phyloP scores from a whole-genome alignment of 257 asterid species.

The Jacaranda copaia region DNA sequence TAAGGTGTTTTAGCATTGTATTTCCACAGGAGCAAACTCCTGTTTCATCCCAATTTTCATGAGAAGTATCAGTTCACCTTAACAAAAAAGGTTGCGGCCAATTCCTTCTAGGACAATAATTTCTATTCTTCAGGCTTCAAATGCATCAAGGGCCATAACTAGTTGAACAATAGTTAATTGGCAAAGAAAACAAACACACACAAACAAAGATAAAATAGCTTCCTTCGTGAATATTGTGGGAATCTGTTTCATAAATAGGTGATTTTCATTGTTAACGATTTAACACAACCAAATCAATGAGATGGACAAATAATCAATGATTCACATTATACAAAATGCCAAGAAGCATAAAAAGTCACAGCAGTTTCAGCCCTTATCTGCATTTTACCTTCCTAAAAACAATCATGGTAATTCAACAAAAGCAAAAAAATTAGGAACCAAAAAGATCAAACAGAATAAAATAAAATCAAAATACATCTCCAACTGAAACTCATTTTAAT shows the following conservation, averaged over 20 bases:
- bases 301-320: slow-evolving; percentile 1
- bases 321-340: background rate
- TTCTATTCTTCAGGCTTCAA: slow-evolving; percentile 12
- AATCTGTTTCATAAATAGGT: background rate
- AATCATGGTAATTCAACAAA: slow-evolving; percentile 3
- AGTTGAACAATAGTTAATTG: background rate
- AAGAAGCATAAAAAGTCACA: slow-evolving; percentile 3
- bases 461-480: background rate
- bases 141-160: slow-evolving; percentile 1
- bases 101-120: background rate
- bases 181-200: too few relatives aligned
- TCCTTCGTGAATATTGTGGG: too few relatives aligned
- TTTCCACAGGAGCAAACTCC: slow-evolving; percentile 20
- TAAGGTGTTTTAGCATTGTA: background rate
- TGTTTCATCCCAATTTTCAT: background rate
- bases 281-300: background rate
- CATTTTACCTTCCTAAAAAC: slow-evolving; percentile 17
- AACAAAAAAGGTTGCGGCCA: background rate
- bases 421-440: background rate
- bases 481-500: slow-evolving; percentile 25
- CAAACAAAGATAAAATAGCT: too few relatives aligned
- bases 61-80: background rate
- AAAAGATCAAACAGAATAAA: background rate
- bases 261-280: background rate
- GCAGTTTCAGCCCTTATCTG: slow-evolving; percentile 22